Evolutionary conservation across 768 basidiomycete species (phyloP), one percentile per base, ranked within the genome.

Genomic region (Boletus speciosus): DNA sequence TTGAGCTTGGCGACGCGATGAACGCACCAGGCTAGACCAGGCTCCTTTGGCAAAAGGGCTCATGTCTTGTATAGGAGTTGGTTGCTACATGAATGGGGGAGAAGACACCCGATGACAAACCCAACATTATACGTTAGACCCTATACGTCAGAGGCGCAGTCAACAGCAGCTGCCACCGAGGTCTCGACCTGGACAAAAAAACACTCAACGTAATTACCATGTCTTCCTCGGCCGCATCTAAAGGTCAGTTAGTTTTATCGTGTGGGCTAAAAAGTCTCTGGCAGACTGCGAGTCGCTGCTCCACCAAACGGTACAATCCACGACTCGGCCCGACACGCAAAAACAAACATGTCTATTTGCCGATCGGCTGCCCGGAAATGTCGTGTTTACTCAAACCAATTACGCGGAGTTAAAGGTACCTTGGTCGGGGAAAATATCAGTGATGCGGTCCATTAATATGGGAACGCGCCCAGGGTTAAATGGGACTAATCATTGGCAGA

Each of bases 331-430:
- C 35, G 15, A 42, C 10, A 4, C 45, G 38, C 15, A 29, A 27
- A 40, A 25, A 21, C 2, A 10, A 29, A 34, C 9, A 15, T 21
- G 29, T 34, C 21, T 12, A 10, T 25, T 56, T 57, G 46, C 52
- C 50, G 54, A 36, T 51, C 61, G 61, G 57, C 49, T 62, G 27
- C 31, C 31, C 10, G 31, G 31, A 32, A 11, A 32, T 11, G 31
- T 32, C 31, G 31, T 32, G 31, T 32, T 32, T 41, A 35, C 34
- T 37, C 16, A 25, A 16, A n/a, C 46, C 49, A 55, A 53, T 52
- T 62, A 64, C 58, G 65, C 66, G 65, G 65, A 67, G 66, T 66
- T 66, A 52, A 54, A 57, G 36, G 37, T 38, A 41, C 46, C 45
- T 38, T 39, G 35, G 27, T 46, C 35, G 36, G 51, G 7, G 16